Evolutionary conservation across 1,284 basidiomycete genomes (phyloP).

Genomic region (Inonotus obliquus): DNA sequence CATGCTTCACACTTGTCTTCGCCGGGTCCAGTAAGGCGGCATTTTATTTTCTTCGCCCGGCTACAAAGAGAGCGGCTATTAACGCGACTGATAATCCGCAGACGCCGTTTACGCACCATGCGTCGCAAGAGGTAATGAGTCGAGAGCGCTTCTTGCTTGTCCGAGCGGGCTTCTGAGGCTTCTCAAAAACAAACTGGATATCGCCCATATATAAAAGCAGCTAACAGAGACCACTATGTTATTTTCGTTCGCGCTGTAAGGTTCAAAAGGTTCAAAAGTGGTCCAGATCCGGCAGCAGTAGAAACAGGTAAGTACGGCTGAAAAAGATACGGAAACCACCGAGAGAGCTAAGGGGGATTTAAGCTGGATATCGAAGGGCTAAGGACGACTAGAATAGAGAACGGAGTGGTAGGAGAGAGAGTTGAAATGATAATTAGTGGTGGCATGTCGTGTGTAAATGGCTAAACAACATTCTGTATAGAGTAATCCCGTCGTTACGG

Average conservation of each 20-base stretch:
- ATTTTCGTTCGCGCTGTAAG: neutral
- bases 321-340: neutral
- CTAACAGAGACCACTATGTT: neutral
- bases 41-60: slow-evolving; percentile 11
- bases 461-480: too few relatives aligned
- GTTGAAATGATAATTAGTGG: too few relatives aligned
- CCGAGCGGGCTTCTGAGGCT: slow-evolving; percentile 3
- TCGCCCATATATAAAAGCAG: neutral
- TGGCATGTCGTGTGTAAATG: too few relatives aligned
- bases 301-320: too few relatives aligned
- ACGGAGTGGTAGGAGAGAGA: too few relatives aligned
- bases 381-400: too few relatives aligned
- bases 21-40: slow-evolving; percentile 6
- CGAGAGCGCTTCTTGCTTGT: slow-evolving; percentile 10
- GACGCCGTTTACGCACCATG: slow-evolving; percentile 3
- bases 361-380: neutral
- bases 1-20: slow-evolving; percentile 10
- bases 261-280: neutral
- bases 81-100: neutral
- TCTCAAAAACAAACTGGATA: slow-evolving; percentile 16
- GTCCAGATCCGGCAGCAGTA: too few relatives aligned
- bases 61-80: neutral
- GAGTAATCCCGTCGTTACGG: neutral
- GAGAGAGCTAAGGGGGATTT: neutral
- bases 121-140: slow-evolving; percentile 14